Evolutionary conservation across 176 grass and related monocot genomes (phyloP), one percentile per base, ranked within the genome.

Genomic region (Phyllostachys edulis): DNA sequence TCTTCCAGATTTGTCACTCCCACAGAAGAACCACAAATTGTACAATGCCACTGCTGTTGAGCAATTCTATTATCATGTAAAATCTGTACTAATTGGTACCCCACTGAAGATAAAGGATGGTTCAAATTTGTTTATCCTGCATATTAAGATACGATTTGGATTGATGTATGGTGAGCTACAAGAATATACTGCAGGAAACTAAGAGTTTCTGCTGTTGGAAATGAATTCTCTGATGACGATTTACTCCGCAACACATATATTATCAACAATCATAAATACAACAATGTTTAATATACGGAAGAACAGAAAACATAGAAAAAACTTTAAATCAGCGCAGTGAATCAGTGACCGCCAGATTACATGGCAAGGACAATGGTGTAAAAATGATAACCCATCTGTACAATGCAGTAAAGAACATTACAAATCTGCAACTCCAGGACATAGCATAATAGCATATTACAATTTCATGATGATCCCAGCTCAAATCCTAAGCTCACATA

Each of bases 41-140:
- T 82, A 77, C 37, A 78, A 84, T 78, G 67, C 36, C 4, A 42
- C 10, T 77, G 44, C 67, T 77, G 61, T 1, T 9, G 39, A 39
- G n/a, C 41, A 71, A 42, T 76, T 81, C 13, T 89, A 54, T 44
- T 18, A 27, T 75, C 24, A 6, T 70, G 77, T 44, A 75, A 39
- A 60, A 71, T 12, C 0, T 73, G 27, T 50, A 86, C 76, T 32
- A 41, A 42, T 34, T 71, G 36, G 20, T 71, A 65, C 15, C 17
- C 17, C 0, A 1, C 42, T 64, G 59, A 82, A 55, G 63, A 68
- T 57, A 39, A 80, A 27, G 20, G 41, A 13, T 75, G 69, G 38
- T 37, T 46, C 36, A 75, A 4, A 49, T 44, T 82, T 67, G 38
- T 70, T 45, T 60, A 38, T 87, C 39, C 8, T 69, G 63, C 18